Conservation (phyloP, 768 basidiomycete species). For the Clitopilus hobsonii region DNA sequence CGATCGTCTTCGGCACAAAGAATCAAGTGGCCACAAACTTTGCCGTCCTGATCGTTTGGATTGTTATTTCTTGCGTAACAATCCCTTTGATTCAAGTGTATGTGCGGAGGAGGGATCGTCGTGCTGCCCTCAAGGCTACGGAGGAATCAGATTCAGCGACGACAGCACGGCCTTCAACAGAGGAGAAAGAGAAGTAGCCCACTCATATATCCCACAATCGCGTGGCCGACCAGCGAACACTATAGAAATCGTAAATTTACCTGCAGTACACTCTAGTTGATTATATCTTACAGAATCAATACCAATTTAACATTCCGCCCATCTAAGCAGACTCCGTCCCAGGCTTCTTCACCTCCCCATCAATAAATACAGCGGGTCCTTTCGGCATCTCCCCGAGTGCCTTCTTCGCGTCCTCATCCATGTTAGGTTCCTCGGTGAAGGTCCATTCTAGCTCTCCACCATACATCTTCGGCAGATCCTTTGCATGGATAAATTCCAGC, state of each 20-base stretch:
- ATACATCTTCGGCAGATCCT: constrained; percentile 60
- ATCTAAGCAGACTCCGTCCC: neutral
- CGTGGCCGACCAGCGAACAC: too few relatives aligned
- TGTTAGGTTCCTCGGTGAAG: constrained; percentile 59
- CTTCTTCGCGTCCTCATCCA: constrained; percentile 51
- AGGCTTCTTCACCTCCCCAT: constrained; percentile 34
- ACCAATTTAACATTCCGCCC: too few relatives aligned
- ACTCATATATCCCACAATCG: too few relatives aligned
- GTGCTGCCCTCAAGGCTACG: neutral
- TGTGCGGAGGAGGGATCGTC: constrained; percentile 8
- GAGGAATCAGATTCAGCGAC: too few relatives aligned
- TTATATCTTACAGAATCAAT: too few relatives aligned
- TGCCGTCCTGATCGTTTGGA: constrained; percentile 45
- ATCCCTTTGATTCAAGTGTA: constrained; percentile 43
- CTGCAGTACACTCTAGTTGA: too few relatives aligned
- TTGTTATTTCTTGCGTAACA: constrained; percentile 43
- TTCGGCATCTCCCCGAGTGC: constrained; percentile 49
- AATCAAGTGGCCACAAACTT: constrained; percentile 53
- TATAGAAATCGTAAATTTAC: too few relatives aligned
- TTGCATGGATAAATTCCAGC: constrained; percentile 36
- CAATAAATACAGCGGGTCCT: constrained; percentile 47
- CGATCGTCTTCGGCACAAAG: constrained; percentile 49
- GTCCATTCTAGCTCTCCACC: constrained; percentile 73
- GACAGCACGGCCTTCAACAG: too few relatives aligned
- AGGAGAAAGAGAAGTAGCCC: too few relatives aligned